Percentiles rank a stretch among this genome's conserved stretches.
phyloP scores from a whole-genome alignment of 2,329 filamentous ascomycete species.

The Talaromyces rugulosus region DNA sequence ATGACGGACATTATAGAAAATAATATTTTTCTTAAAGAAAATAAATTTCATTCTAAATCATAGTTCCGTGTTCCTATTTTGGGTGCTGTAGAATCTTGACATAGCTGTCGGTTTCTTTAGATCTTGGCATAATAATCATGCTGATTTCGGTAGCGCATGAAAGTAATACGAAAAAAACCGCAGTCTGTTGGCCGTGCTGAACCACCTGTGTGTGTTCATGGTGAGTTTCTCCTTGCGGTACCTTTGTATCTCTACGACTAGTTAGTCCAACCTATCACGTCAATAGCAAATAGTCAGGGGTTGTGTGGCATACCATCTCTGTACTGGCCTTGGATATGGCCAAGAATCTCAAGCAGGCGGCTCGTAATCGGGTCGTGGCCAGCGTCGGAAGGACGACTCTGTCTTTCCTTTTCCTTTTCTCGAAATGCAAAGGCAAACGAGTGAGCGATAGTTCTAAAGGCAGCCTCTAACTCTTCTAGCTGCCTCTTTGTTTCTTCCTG shows the following conservation, averaged over 20 bases:
- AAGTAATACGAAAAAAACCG: slow-evolving; percentile 8
- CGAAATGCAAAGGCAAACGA: not conserved
- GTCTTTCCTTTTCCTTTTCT: not conserved
- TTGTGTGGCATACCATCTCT: not conserved
- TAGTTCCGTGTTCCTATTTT: not conserved
- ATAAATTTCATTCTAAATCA: not conserved
- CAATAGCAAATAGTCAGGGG: not conserved
- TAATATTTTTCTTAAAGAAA: not conserved
- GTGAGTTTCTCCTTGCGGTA: not conserved
- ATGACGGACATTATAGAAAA: slow-evolving; percentile 39
- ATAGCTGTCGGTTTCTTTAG: not conserved
- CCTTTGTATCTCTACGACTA: not conserved
- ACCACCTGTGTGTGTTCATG: not conserved
- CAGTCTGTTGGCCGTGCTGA: not conserved
- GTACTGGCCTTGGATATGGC: not conserved
- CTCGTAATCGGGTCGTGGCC: not conserved
- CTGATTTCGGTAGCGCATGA: not conserved
- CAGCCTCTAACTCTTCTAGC: not conserved
- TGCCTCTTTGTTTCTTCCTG: not conserved
- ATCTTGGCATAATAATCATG: not conserved
- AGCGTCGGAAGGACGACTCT: not conserved
- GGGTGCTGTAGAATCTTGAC: not conserved
- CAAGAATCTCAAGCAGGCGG: not conserved
- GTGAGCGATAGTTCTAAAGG: slow-evolving; percentile 2
- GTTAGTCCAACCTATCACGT: not conserved